Evolutionary conservation across 352 stramenopile genomes (phyloP), one percentile per base, ranked within the genome.

Genomic region (Pythium apleroticum): DNA sequence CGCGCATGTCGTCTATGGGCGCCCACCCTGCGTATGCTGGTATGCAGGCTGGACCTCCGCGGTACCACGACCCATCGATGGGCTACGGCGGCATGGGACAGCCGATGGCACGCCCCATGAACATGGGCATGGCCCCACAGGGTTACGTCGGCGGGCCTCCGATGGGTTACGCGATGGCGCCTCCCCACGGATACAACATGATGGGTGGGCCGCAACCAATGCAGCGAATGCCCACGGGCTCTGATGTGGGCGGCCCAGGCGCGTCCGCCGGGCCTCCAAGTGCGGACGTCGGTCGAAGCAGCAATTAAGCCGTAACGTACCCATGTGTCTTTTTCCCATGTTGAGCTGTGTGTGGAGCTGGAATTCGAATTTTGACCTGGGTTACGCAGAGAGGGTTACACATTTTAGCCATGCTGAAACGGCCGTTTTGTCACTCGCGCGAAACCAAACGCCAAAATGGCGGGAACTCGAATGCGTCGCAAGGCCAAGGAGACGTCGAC

Each of bases 1-100:
- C 78, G n/a, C 80, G 76, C 12, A 75, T 90, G 60, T 83, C 78
- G 55, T 73, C 74, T 7, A 83, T 88, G 72, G 77, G 76, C 24
- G 68, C 65, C 22, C 64, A 71, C 37, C 46, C 68, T 37, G 75
- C 35, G 24, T 72, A 72, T 28, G 58, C 25, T 22, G 57, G 53
- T 20, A 66, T 66, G 60, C 15, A 43, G 43, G 20, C 52, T 8
- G 57, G 50, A 5, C 27, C 39, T 2, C 57, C 28, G 17, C 50
- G 52, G 10, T 71, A 66, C 35, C 64, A 71, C 45, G 64, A 71
- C 27, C 57, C 57, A 31, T 43, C 52, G 19, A 71, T 71, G 64
- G 52, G 19, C 25, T 71, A 71, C 57, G 56, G 50, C 11, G 52
- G 52, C 28, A 71, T 71, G 57, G 57, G 50, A 0, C 56, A 41